phyloP scores from a whole-genome alignment of 2,329 filamentous ascomycete species.

The Pseudodiploospora longispora region DNA sequence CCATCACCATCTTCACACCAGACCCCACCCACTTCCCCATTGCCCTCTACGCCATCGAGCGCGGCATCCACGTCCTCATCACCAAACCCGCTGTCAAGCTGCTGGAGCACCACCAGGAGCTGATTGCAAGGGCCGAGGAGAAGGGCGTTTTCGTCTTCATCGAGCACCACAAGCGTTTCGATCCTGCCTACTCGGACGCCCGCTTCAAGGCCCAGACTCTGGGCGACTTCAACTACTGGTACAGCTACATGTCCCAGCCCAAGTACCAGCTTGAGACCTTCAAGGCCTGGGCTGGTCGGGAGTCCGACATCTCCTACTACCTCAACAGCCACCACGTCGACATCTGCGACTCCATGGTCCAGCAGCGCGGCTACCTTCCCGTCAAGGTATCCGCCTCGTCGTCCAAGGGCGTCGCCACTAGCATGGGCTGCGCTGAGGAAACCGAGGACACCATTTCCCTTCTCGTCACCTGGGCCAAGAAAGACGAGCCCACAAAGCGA shows the following conservation, averaged over 20 bases:
- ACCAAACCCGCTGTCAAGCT: conserved; percentile 90
- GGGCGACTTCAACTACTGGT: conserved; percentile 97
- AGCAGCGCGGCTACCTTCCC: conserved; percentile 61
- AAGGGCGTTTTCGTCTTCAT: conserved; percentile 83
- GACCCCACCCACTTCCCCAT: conserved; percentile 91
- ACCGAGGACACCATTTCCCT: conserved; percentile 94
- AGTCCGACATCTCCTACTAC: conserved; percentile 93
- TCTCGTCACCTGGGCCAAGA: conserved; percentile 79
- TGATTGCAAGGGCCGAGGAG: conserved; percentile 64
- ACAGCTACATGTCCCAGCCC: conserved; percentile 91
- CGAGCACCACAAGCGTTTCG: conserved; percentile 95
- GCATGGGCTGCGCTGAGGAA: conserved; percentile 66
- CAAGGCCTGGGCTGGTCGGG: conserved; percentile 86
- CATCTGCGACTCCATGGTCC: conserved; percentile 86
- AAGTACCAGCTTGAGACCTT: conserved; percentile 91
- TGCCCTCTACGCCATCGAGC: conserved; percentile 83
- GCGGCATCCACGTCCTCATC: conserved; percentile 81
- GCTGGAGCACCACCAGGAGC: conserved; percentile 68
- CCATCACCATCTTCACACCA: conserved; percentile 93
- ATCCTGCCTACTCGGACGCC: conserved; percentile 87
- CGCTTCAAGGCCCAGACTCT: conserved; percentile 65
- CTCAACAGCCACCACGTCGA: conserved; percentile 93
- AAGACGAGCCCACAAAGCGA: conserved; percentile 56
- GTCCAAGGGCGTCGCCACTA: conserved; percentile 69
- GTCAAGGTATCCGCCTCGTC: conserved; percentile 71